Evolutionary conservation across 2,329 filamentous ascomycete species (phyloP), one percentile per base, ranked within the genome.

Genomic region (Penicillium rolfsii): DNA sequence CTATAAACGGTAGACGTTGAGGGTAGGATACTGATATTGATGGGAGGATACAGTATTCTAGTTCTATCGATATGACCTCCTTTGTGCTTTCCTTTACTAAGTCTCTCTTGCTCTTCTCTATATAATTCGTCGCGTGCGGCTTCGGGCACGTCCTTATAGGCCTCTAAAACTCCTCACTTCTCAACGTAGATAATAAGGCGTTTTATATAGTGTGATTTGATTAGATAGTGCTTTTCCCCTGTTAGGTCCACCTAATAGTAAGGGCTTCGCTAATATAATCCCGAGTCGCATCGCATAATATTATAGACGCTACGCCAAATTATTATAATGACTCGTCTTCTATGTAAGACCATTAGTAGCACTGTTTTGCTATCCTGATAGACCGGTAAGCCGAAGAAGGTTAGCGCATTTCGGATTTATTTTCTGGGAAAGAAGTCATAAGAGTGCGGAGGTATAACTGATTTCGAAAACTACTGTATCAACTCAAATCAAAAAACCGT

Each of bases 211-310:
- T 65, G 56, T n/a, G n/a, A n/a, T n/a, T n/a, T n/a, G n/a, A n/a
- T n/a, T n/a, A n/a, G n/a, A 28, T 61, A 63, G 28, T 65, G 56
- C 19, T 63, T 63, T 33, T 64, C 56, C 12, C 46, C 56, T 19
- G 19, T 40, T 30, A 46, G 63, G 24, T 65, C 60, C 43, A 55
- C 35, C 56, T 22, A 61, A 46, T 43, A 62, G 52, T 61, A 46
- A 2, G 62, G 62, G 7, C 62, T 54, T 11, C 26, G 22, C 2
- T 40, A 19, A 40, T 55, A 64, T 26, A 53, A 53, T 24, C 38
- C 26, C 28, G 50, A 58, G 14, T 24, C 28, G 36, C 48, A 62
- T 49, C 16, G 24, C 48, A 59, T 59, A 12, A 62, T 35, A 40
- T 54, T 36, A 54, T 62, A 54, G 36, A 58, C 49, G 28, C 50